phyloP scores from a whole-genome alignment of 352 stramenopile genomes.

The Phytophthora quininea region DNA sequence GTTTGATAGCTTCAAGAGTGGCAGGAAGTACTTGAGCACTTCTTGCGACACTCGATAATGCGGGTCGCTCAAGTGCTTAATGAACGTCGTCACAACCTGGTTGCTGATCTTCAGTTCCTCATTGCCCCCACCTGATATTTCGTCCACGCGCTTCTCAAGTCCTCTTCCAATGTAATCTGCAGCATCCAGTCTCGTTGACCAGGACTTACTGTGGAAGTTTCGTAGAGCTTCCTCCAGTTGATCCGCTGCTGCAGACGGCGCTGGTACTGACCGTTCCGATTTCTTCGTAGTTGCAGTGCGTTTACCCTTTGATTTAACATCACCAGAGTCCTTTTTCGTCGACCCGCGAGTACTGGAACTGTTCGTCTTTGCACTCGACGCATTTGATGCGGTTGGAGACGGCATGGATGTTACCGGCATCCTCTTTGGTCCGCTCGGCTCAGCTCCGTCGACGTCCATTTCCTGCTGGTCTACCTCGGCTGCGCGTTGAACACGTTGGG shows the following conservation, averaged over 20 bases:
- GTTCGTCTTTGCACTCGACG: conserved; percentile 32
- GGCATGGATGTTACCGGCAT: conserved; percentile 11
- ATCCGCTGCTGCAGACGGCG: conserved; percentile 24
- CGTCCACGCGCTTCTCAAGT: conserved; percentile 26
- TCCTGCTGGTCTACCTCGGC: conserved; percentile 18
- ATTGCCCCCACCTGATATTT: conserved; percentile 1
- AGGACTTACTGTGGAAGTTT: conserved; percentile 57
- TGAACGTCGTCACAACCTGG: conserved; percentile 54
- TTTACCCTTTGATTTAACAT: conserved; percentile 18
- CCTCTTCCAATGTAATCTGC: conserved; percentile 50
- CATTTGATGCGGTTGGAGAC: conserved; percentile 35
- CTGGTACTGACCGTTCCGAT: conserved; percentile 19
- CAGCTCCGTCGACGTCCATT: conserved; percentile 25
- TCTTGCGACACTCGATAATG: conserved; percentile 81
- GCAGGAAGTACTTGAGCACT: conserved; percentile 64
- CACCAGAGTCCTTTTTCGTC: conserved; percentile 13
- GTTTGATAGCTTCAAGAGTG: conserved; percentile 48
- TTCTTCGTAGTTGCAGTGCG: conserved; percentile 14
- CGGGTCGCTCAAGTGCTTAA: conserved; percentile 70
- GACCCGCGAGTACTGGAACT: conserved; percentile 2
- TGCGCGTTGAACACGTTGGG: conserved; percentile 46
- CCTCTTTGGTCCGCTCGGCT: conserved; percentile 21
- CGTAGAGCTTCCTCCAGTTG: conserved; percentile 61
- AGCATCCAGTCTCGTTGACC: conserved; percentile 73
- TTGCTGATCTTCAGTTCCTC: conserved; percentile 57